Conservation (phyloP, 2,329 filamentous ascomycete species). For the Lecanicillium sp. region DNA sequence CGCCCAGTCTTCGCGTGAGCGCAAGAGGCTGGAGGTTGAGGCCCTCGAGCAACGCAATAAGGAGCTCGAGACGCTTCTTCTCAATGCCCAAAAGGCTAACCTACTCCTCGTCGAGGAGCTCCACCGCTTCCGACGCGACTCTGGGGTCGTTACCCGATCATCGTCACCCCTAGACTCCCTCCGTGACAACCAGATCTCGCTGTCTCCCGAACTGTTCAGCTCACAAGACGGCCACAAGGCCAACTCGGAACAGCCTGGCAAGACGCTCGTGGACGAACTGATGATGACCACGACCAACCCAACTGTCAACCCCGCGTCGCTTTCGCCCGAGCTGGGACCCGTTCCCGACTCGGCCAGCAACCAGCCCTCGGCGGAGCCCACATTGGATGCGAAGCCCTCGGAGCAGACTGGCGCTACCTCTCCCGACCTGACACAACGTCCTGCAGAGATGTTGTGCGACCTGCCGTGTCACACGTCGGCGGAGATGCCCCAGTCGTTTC, state of each 20-base stretch:
- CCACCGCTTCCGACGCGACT: conserved; percentile 36
- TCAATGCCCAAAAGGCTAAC: conserved; percentile 49
- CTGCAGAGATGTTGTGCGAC: conserved; percentile 99
- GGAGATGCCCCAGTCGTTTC: conserved; percentile 44
- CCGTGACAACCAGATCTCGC: conserved; percentile 40
- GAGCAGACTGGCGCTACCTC: conserved; percentile 34
- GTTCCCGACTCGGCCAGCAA: conserved; percentile 32
- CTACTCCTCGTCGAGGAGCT: conserved; percentile 40
- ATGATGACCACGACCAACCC: conserved; percentile 30
- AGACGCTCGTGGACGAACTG: conserved; percentile 33
- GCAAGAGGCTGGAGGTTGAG: conserved; percentile 83
- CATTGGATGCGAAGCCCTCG: conserved; percentile 1
- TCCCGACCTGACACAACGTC: conserved; percentile 99
- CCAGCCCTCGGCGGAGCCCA: conserved; percentile 4
- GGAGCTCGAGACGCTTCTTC: conserved; percentile 56
- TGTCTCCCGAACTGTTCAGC: conserved; percentile 51
- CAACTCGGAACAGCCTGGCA: conserved; percentile 18
- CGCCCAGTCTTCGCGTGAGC: conserved; percentile 91
- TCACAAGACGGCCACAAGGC: conserved; percentile 31
- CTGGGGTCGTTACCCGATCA: conserved; percentile 31
- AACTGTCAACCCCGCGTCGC: conserved; percentile 53
- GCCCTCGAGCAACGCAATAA: conserved; percentile 69
- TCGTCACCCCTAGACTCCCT: conserved; percentile 34
- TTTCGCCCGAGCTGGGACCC: conserved; percentile 49
- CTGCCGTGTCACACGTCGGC: conserved; percentile 99